Base-by-base conservation (phyloP, 306 rosid genomes). In the Fragaria nilgerrensis region DNA sequence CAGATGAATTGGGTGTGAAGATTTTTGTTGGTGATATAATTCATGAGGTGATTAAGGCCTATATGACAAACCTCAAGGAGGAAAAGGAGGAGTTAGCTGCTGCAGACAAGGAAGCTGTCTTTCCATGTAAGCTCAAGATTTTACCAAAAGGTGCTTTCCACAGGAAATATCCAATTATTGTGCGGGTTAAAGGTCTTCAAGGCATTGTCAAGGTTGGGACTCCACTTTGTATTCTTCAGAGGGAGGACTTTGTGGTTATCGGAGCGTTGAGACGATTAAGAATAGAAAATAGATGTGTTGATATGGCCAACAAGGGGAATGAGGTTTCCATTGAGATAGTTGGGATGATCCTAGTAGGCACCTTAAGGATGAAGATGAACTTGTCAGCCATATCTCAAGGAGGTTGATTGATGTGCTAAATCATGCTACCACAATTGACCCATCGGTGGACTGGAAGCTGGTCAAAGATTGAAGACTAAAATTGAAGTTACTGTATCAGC, bases 101-200 rank as follows among this genome's bases (percentile, higher is more conserved):
- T 16, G 41, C 3, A 5, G 43, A 15, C 1, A 91, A 92, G 48
- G 99, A 95, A 84, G 97, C 93, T 44, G 92, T 95, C 69, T 92
- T 95, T 84, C 97, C 97, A 23, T 88, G 93, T 59, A 90, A 89
- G 79, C 82, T 95, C 75, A 79, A 86, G 78, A 90, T 90, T 78
- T 70, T 92, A 74, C 97, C 96, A 17, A 86, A 90, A 68, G 89
- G 90, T 67, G 68, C 89, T 79, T 92, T 95, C 91, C 92, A 90
- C 85, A 95, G 89, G 87, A 95, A 95, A 86, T 97, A 95, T 83
- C 99, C 97, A 3, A 92, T 95, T 82, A 86, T 95, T 74, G 87
- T 95, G 90, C 97, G 99, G 78, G 97, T 95, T 70, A 96, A 92
- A 82, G 80, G 90, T 62, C 84, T 90, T 49, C 97, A 92, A 62